Evolutionary conservation across 73 alveolate genomes (phyloP).

Genomic region (Tetrahymena thermophila): DNA sequence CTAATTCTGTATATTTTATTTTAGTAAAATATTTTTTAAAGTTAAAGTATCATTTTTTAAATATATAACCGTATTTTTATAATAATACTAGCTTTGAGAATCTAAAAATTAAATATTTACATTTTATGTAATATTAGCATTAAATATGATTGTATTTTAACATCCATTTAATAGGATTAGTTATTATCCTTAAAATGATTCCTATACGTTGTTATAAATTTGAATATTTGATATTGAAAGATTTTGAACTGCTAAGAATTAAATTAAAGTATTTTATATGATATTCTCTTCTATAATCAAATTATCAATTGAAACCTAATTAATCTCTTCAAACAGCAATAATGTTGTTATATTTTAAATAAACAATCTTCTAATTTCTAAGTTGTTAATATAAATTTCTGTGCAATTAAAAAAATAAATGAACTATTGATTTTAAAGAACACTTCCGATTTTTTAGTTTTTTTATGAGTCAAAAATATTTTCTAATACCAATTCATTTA

Average conservation of each 20-base stretch:
- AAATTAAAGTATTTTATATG: background rate
- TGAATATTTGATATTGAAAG: background rate
- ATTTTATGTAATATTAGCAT: background rate
- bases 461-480: background rate
- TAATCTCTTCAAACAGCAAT: background rate
- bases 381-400: background rate
- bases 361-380: background rate
- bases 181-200: background rate
- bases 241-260: background rate
- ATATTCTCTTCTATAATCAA: background rate
- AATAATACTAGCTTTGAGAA: background rate
- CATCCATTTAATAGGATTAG: background rate
- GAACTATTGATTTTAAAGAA: no score
- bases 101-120: no score
- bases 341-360: background rate
- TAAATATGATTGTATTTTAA: no score
- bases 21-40: no score
- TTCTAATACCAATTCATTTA: background rate
- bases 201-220: no score
- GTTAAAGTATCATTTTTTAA: background rate
- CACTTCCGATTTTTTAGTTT: no score
- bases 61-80: background rate
- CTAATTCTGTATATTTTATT: no score
- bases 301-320: no score
- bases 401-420: background rate